Percentiles rank a stretch among this genome's conserved stretches.
Evolutionary conservation across 1,139 yeast genomes (phyloP).

Genomic region (Suhomyces yuchorum): DNA sequence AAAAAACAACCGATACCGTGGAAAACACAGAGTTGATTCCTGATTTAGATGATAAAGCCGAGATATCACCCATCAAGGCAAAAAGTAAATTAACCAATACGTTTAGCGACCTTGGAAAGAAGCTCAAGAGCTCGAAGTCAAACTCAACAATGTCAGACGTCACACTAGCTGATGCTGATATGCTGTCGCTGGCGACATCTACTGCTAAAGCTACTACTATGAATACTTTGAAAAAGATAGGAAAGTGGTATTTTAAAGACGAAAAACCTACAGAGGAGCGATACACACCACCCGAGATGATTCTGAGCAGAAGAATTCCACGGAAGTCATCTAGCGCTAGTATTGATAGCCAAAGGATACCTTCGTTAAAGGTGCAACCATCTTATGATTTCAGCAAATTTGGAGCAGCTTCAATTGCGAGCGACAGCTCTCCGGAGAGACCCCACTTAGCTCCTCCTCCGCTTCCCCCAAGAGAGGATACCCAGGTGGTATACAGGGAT

Average conservation of each 20-base stretch:
- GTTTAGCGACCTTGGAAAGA: conserved; percentile 38
- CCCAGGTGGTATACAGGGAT: not conserved
- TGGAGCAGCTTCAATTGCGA: not conserved
- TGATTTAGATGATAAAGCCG: conserved; percentile 3
- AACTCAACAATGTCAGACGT: not conserved
- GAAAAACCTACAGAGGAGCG: conserved; percentile 28
- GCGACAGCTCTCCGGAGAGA: not conserved
- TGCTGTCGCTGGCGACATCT: conserved; percentile 6
- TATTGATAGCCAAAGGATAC: conserved; percentile 2
- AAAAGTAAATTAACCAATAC: conserved; percentile 27
- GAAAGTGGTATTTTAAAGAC: conserved; percentile 67
- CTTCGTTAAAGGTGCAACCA: conserved; percentile 13
- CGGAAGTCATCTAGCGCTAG: conserved; percentile 22
- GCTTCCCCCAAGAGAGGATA: conserved; percentile 6
- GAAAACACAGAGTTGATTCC: not conserved
- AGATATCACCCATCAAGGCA: conserved; percentile 6
- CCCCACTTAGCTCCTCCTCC: conserved; percentile 2
- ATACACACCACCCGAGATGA: conserved; percentile 67
- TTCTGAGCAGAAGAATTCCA: conserved; percentile 52
- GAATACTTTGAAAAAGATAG: conserved; percentile 58
- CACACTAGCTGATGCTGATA: not conserved
- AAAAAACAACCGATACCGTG: not conserved
- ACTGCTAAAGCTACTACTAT: conserved; percentile 17
- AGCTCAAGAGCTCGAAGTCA: conserved; percentile 20
- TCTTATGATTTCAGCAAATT: conserved; percentile 19